Evolutionary conservation across 495 filamentous ascomycete species (phyloP), one percentile per base, ranked within the genome.

Genomic region (Penicillium simplicissimum): DNA sequence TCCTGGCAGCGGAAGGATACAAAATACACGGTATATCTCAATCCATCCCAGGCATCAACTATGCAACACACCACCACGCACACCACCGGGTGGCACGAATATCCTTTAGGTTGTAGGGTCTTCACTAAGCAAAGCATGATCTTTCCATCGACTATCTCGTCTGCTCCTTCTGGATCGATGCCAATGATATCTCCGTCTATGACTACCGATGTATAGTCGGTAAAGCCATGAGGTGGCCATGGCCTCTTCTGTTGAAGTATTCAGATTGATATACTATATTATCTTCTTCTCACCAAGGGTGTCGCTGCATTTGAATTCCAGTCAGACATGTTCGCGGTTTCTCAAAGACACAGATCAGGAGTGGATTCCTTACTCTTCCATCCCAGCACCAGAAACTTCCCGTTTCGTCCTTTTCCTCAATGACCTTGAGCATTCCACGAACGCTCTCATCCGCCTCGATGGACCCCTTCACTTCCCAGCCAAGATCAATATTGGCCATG

Each of bases 351-450:
- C 9, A n/a, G 13, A 31, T 28, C 28, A 28, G 5, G 7, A 3
- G 14, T 19, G 17, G 4, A 9, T 31, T 10, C 43, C 76, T 62
- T 59, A 80, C 79, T 58, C 77, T 76, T 49, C 80, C 74, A 52
- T 84, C 75, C 80, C 80, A 85, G 8, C 79, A 81, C 81, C 81
- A 85, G 65, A 85, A 85, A 11, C 78, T 84, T 14, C 81, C 83
- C 58, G 75, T 71, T 3, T 74, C 66, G 23, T 70, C 74, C 61
- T 82, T 85, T 51, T 74, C 79, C 35, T 71, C 67, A 53, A 85
- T 80, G 3, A 84, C 82, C 33, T 74, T 61, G 48, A 86, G 67
- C 77, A 85, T 84, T 3, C 71, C 74, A n/a, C 43, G 40, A 2
- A 86, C 79, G 40, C 79, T 82, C 65, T 84, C 74, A 51, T 80